Conservation (phyloP, 805 yeast genomes). For the Candida corydali region DNA sequence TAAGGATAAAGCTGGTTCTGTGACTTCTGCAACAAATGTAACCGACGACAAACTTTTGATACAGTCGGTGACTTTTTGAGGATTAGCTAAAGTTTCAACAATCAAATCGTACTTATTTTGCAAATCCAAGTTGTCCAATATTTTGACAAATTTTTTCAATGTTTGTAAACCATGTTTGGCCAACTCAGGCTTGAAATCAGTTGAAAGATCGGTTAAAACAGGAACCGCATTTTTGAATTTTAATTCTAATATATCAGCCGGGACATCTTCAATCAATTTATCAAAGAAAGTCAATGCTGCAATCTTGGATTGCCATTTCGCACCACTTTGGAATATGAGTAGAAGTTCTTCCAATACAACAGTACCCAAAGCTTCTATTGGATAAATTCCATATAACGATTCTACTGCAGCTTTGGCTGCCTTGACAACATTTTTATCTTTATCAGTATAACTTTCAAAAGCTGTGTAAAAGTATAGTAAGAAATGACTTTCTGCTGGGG, state of each 20-base stretch:
- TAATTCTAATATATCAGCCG: conserved; percentile 80
- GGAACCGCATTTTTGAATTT: conserved; percentile 80
- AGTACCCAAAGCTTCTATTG: conserved; percentile 75
- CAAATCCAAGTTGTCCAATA: conserved; percentile 89
- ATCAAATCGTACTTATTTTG: conserved; percentile 78
- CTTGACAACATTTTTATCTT: conserved; percentile 80
- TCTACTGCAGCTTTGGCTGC: conserved; percentile 81
- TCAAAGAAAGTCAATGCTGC: conserved; percentile 76
- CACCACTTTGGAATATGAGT: conserved; percentile 67
- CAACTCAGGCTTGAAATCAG: conserved; percentile 95
- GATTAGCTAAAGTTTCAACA: conserved; percentile 86
- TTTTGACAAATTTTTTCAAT: conserved; percentile 66
- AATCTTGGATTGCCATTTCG: conserved; percentile 89
- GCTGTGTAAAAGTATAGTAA: conserved; percentile 59
- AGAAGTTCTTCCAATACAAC: conserved; percentile 60
- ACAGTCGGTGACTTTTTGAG: conserved; percentile 82
- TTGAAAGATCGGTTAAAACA: conserved; percentile 79
- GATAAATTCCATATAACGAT: conserved; percentile 63
- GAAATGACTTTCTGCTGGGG: conserved; percentile 75
- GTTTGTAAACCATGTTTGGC: conserved; percentile 79
- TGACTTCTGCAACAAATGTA: conserved; percentile 97
- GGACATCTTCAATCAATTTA: conserved; percentile 69
- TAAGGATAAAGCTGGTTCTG: conserved; percentile 88
- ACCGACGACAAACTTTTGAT: conserved; percentile 87
- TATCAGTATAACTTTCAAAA: conserved; percentile 75